A percentile compares a stretch with the other conserved stretches of the same genome.
Evolutionary conservation across 306 rosid genomes (phyloP).

Genomic region (Rosa persica): DNA sequence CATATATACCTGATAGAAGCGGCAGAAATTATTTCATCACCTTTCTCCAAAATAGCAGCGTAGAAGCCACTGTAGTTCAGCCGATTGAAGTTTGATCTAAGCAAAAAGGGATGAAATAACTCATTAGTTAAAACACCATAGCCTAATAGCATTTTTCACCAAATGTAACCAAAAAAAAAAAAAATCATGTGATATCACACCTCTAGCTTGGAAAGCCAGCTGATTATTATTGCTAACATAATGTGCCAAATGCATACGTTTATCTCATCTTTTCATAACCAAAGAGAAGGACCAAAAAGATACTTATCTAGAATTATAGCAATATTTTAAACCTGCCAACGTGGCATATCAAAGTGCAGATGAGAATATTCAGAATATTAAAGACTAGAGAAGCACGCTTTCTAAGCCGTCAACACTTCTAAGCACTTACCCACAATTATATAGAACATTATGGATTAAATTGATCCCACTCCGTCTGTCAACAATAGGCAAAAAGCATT

Average conservation of each 20-base stretch:
- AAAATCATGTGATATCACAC: background rate
- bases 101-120: background rate
- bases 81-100: constrained; percentile 88
- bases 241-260: background rate
- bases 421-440: constrained; percentile 79
- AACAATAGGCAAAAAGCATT: constrained; percentile 91
- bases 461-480: constrained; percentile 97
- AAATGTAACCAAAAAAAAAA: background rate
- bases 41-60: constrained; percentile 90
- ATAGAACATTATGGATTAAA: constrained; percentile 78
- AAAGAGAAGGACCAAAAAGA: background rate
- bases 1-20: constrained; percentile 79
- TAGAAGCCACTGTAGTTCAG: constrained; percentile 85
- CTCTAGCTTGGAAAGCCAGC: constrained; percentile 4
- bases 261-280: background rate
- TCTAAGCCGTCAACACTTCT: background rate
- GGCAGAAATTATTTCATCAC: constrained; percentile 90
- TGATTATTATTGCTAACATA: background rate
- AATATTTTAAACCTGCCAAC: background rate
- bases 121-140: background rate
- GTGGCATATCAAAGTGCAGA: background rate
- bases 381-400: background rate
- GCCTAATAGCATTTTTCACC: background rate
- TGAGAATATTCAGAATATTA: background rate
- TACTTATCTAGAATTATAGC: background rate